These are phyloP conservation scores for Chlamydomonas applanata DNA, from an alignment of 139 green algal genomes.

Conservation along the genomic window DNA sequence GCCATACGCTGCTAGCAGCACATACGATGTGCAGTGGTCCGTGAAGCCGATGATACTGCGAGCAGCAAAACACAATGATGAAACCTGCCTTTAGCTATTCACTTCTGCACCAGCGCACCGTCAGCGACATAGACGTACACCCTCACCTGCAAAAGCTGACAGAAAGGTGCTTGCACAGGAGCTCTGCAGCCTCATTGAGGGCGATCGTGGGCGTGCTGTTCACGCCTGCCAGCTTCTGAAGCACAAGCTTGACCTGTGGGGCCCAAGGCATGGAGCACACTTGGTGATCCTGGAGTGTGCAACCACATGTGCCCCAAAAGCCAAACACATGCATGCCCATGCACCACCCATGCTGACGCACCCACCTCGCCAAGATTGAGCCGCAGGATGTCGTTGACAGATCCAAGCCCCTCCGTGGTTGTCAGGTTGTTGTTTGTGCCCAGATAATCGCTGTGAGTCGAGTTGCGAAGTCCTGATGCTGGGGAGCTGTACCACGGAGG, in stretches of 20 bases:
- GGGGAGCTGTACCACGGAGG: background rate
- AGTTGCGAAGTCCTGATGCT: background rate
- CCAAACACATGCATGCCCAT: background rate
- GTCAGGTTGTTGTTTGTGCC: constrained; percentile 11
- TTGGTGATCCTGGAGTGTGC: background rate
- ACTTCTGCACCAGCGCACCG: too few relatives aligned
- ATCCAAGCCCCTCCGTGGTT: background rate
- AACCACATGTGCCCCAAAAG: background rate
- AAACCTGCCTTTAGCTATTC: background rate
- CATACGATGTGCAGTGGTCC: constrained; percentile 53
- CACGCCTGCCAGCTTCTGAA: constrained; percentile 56
- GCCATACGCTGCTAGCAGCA: constrained; percentile 55
- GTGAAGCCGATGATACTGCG: constrained; percentile 54
- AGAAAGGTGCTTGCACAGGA: constrained; percentile 57
- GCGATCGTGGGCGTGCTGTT: constrained; percentile 53
- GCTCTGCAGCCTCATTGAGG: constrained; percentile 53
- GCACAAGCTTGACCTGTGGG: constrained; percentile 51
- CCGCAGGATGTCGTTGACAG: constrained; percentile 34
- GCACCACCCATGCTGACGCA: background rate
- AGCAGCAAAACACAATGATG: background rate
- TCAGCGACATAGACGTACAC: background rate
- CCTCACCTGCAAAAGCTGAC: constrained; percentile 51
- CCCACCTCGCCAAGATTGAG: constrained; percentile 45
- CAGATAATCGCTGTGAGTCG: background rate
- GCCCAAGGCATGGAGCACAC: background rate